Conservation (phyloP, 306 rosid species). For the Vigna trinervia region DNA sequence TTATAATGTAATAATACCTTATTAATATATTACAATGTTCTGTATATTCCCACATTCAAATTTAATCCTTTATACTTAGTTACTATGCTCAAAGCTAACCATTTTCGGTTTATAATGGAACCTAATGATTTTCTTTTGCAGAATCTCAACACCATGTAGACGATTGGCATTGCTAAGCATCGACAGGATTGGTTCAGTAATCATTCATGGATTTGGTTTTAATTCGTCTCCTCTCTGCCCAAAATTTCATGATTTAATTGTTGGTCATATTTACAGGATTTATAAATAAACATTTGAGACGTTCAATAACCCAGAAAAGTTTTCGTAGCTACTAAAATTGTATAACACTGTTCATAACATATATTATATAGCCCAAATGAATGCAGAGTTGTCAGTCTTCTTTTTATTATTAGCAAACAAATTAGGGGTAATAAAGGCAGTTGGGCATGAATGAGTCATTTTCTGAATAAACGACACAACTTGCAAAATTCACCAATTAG, state of each 20-base stretch:
- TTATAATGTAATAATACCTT: too few relatives aligned
- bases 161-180: too few relatives aligned
- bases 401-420: not conserved
- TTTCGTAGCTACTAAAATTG: too few relatives aligned
- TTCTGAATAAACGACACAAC: not conserved
- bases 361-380: too few relatives aligned
- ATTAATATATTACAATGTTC: too few relatives aligned
- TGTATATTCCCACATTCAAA: too few relatives aligned
- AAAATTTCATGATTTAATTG: not conserved
- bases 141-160: too few relatives aligned
- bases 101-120: too few relatives aligned
- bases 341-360: not conserved
- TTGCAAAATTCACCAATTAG: not conserved
- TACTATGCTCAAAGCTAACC: too few relatives aligned
- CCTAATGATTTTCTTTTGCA: too few relatives aligned
- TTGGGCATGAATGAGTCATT: conserved; percentile 24
- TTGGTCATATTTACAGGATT: not conserved
- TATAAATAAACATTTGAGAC: not conserved
- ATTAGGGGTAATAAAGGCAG: not conserved
- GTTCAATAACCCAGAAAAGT: too few relatives aligned
- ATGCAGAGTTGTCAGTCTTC: not conserved
- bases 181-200: conserved; percentile 31
- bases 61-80: too few relatives aligned
- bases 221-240: conserved; percentile 66
- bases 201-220: conserved; percentile 51